Evolutionary conservation across 257 asterid species (phyloP).

Genomic region (Oldenlandia corymbosa): DNA sequence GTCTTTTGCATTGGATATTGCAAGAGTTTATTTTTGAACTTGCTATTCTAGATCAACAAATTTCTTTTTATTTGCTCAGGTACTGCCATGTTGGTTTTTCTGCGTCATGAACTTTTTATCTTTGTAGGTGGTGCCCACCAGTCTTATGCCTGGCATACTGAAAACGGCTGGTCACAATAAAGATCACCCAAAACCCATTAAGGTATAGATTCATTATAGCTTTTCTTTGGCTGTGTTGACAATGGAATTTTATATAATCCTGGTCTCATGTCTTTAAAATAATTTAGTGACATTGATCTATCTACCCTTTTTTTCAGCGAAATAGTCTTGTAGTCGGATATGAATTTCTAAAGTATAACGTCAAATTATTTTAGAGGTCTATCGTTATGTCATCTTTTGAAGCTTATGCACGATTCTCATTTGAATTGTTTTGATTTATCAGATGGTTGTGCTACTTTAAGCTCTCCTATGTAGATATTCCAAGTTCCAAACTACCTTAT

Average conservation of each 20-base stretch:
- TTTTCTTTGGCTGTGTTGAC: background rate
- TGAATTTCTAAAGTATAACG: background rate
- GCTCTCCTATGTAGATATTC: too few relatives aligned
- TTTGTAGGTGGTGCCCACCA: slow-evolving; percentile 77
- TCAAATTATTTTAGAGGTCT: background rate
- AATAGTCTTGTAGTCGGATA: background rate
- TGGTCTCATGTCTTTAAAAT: background rate
- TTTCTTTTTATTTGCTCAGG: too few relatives aligned
- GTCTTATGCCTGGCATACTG: slow-evolving; percentile 80
- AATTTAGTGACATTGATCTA: background rate
- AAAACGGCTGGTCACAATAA: slow-evolving; percentile 74
- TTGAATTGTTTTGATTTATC: background rate
- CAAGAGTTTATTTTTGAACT: background rate
- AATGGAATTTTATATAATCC: background rate
- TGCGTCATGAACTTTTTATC: background rate
- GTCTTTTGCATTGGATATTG: background rate
- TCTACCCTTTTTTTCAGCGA: background rate
- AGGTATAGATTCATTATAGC: slow-evolving; percentile 29
- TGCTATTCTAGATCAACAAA: background rate
- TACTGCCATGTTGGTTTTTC: background rate
- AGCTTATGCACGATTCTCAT: background rate
- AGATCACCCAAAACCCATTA: slow-evolving; percentile 94
- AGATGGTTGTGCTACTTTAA: background rate
- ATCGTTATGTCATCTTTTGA: background rate
- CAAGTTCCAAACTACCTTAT: too few relatives aligned